Evolutionary conservation across 2,329 filamentous ascomycete genomes (phyloP).

Genomic region (Akanthomyces lecanii): DNA sequence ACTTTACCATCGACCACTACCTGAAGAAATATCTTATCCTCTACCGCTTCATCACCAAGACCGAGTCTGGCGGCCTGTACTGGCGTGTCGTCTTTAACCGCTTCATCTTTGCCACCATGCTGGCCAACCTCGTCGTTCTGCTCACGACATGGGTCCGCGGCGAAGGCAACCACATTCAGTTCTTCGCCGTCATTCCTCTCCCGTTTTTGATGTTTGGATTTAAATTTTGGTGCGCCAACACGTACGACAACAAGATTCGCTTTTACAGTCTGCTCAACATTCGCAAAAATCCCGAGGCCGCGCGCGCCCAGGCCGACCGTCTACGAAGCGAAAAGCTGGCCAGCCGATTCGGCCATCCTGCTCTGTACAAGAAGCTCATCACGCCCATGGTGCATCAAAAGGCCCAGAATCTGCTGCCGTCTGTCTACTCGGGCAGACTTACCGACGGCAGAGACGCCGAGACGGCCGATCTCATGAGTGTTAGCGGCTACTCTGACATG

Average conservation of each 20-base stretch:
- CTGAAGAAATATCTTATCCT: slow-evolving; percentile 94
- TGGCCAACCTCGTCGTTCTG: slow-evolving; percentile 75
- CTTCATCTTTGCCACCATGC: slow-evolving; percentile 74
- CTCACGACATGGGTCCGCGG: slow-evolving; percentile 70
- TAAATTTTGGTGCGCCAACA: slow-evolving; percentile 75
- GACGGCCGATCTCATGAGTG: slow-evolving; percentile 51
- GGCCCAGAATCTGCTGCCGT: slow-evolving; percentile 79
- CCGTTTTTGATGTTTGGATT: slow-evolving; percentile 75
- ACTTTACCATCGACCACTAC: slow-evolving; percentile 81
- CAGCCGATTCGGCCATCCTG: slow-evolving; percentile 83
- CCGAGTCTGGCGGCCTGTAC: slow-evolving; percentile 86
- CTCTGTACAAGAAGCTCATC: slow-evolving; percentile 81
- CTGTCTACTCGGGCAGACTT: slow-evolving; percentile 79
- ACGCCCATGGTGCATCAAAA: slow-evolving; percentile 95
- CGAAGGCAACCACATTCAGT: slow-evolving; percentile 54
- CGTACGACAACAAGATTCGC: slow-evolving; percentile 74
- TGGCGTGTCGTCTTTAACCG: slow-evolving; percentile 93
- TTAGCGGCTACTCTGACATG: slow-evolving; percentile 77
- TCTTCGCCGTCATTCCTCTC: slow-evolving; percentile 67
- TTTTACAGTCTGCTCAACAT: slow-evolving; percentile 70
- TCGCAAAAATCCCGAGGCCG: slow-evolving; percentile 41
- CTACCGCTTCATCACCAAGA: slow-evolving; percentile 96
- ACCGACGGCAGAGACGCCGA: slow-evolving; percentile 59
- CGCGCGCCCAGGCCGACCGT: slow-evolving; percentile 47
- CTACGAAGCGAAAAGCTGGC: slow-evolving; percentile 65